Percentiles rank a stretch among this genome's conserved stretches.
These are phyloP conservation scores for Oryza nivara DNA, from an alignment of 176 grass and related monocot genomes.

Conservation along the genomic window DNA sequence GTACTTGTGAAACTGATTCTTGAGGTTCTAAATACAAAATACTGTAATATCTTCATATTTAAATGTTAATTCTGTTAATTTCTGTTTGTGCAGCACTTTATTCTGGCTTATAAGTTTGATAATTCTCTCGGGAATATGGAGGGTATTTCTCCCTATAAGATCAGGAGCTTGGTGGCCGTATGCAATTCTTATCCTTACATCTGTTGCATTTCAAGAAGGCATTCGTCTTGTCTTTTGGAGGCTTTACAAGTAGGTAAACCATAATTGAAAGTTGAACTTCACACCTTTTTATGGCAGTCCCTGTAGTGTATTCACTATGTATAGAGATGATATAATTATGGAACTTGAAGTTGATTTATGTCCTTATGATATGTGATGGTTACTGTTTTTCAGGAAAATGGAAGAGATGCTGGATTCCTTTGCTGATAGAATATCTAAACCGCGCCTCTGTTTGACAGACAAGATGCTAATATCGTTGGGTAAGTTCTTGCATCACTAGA, in stretches of 20 bases:
- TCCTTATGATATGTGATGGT: constrained; percentile 20
- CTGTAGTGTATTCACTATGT: not conserved
- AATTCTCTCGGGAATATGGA: constrained; percentile 83
- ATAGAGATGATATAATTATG: constrained; percentile 2
- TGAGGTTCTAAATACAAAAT: not conserved
- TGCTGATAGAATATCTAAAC: constrained; percentile 85
- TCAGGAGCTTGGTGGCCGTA: constrained; percentile 71
- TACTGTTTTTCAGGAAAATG: constrained; percentile 74
- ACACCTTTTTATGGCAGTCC: not conserved
- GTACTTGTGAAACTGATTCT: constrained; percentile 17
- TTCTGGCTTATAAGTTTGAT: constrained; percentile 98
- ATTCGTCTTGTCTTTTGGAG: constrained; percentile 82
- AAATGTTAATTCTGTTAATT: constrained; percentile 28
- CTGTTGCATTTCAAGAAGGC: constrained; percentile 84
- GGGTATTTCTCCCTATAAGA: constrained; percentile 79
- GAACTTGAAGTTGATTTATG: constrained; percentile 16
- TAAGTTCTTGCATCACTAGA: constrained; percentile 39
- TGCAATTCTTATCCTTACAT: constrained; percentile 75
- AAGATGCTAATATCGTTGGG: constrained; percentile 89
- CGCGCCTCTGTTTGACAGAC: constrained; percentile 81
- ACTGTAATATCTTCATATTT: not conserved
- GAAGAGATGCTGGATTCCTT: constrained; percentile 92
- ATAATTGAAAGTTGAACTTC: constrained; percentile 5
- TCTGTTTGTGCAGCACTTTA: constrained; percentile 58
- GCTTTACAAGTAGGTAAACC: constrained; percentile 86